Conservation (phyloP, 345 rosid genomes). For the Aquilaria yunnanensis region DNA sequence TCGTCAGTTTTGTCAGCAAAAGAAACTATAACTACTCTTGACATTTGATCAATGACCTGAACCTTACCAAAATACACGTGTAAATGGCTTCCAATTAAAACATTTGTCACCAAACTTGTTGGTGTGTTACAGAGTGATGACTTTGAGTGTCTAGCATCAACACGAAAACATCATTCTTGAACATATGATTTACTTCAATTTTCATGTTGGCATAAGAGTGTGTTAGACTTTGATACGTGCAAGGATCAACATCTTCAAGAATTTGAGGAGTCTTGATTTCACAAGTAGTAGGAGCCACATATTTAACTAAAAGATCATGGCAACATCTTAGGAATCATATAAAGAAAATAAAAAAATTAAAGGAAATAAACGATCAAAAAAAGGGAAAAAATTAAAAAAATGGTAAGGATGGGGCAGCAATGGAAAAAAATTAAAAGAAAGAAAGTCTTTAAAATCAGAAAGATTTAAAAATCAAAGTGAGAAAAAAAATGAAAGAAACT, state of each 20-base stretch:
- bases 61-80: slow-evolving; percentile 31
- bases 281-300: slow-evolving; percentile 15
- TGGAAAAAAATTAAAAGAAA: no score
- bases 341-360: background rate
- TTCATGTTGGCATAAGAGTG: slow-evolving; percentile 27
- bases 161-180: slow-evolving; percentile 18
- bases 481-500: no score
- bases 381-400: no score
- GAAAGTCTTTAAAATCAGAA: no score
- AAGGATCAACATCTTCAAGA: slow-evolving; percentile 22
- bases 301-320: slow-evolving; percentile 28
- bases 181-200: slow-evolving; percentile 28
- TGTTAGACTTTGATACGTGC: slow-evolving; percentile 19
- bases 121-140: slow-evolving; percentile 21
- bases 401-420: no score
- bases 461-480: no score
- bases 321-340: slow-evolving; percentile 29
- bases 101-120: slow-evolving; percentile 28
- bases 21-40: slow-evolving; percentile 37
- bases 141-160: slow-evolving; percentile 29
- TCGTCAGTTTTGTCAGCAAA: slow-evolving; percentile 28
- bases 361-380: no score
- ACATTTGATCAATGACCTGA: slow-evolving; percentile 25
- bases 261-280: slow-evolving; percentile 30
- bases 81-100: slow-evolving; percentile 24